These are phyloP conservation scores for Kluyveromyces sp. DNA, from an alignment of 1,139 yeast species.

Conservation along the genomic window DNA sequence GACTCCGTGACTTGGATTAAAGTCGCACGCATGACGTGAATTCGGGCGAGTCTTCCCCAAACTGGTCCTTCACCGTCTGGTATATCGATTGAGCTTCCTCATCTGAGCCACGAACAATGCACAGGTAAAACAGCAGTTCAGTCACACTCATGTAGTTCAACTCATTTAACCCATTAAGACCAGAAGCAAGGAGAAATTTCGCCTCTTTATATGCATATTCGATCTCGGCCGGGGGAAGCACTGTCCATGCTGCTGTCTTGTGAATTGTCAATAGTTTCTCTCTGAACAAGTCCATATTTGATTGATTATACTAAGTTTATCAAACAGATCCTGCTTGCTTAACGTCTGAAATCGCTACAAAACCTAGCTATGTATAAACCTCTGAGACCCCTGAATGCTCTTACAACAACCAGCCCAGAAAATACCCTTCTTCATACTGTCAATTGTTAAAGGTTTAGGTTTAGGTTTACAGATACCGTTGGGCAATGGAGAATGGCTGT, in stretches of 20 bases:
- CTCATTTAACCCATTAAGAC: slow-evolving; percentile 31
- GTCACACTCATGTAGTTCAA: slow-evolving; percentile 51
- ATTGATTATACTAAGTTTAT: background rate
- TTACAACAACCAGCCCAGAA: no score
- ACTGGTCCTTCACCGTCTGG: slow-evolving; percentile 58
- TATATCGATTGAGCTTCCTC: slow-evolving; percentile 60
- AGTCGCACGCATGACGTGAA: slow-evolving; percentile 26
- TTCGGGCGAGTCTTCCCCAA: slow-evolving; percentile 38
- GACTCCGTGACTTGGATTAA: slow-evolving; percentile 24
- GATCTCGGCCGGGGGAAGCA: slow-evolving; percentile 35
- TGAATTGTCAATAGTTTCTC: slow-evolving; percentile 32
- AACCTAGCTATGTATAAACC: no score
- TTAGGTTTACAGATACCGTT: no score
- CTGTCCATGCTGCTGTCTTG: slow-evolving; percentile 34
- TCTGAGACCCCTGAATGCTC: no score
- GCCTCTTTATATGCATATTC: slow-evolving; percentile 32
- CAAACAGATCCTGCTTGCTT: no score
- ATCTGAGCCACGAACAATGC: slow-evolving; percentile 59
- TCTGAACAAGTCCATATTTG: slow-evolving; percentile 14
- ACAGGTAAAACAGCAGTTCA: slow-evolving; percentile 66
- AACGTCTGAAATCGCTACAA: no score
- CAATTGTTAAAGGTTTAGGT: no score
- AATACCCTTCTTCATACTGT: no score
- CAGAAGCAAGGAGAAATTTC: slow-evolving; percentile 14
- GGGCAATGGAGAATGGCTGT: no score